These are phyloP conservation scores for Monilinia vaccinii-corymbosi DNA, from an alignment of 2,329 filamentous ascomycete species.

Conservation along the genomic window DNA sequence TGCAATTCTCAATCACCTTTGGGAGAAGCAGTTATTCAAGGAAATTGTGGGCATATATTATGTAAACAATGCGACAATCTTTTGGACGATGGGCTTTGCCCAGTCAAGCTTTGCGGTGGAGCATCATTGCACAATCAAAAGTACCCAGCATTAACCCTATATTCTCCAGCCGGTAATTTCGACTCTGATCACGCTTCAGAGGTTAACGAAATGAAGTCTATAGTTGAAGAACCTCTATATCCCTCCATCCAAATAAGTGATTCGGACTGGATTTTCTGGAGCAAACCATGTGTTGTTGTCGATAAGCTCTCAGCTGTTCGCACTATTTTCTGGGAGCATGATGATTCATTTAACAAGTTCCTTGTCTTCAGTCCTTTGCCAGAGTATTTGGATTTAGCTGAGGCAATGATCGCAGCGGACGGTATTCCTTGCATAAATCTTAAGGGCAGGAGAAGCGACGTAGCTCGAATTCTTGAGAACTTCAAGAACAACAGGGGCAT, in stretches of 20 bases:
- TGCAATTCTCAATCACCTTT: not conserved
- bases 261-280: not conserved
- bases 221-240: not conserved
- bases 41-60: not conserved
- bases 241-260: not conserved
- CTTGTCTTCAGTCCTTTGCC: not conserved
- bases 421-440: not conserved
- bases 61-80: not conserved
- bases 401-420: not conserved
- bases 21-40: not conserved
- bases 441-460: not conserved
- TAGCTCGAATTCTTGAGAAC: not conserved
- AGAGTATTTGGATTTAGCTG: not conserved
- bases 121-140: not conserved
- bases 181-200: not conserved
- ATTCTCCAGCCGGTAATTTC: not conserved
- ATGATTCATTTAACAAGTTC: not conserved
- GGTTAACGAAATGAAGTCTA: not conserved
- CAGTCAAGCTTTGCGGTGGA: not conserved
- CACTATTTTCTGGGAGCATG: not conserved
- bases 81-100: not conserved
- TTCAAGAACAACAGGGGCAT: not conserved
- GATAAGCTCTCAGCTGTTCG: not conserved
- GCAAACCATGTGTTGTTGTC: not conserved
- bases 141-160: not conserved